phyloP scores from a whole-genome alignment of 2,329 filamentous ascomycete genomes.

The Ascochyta koolunga region DNA sequence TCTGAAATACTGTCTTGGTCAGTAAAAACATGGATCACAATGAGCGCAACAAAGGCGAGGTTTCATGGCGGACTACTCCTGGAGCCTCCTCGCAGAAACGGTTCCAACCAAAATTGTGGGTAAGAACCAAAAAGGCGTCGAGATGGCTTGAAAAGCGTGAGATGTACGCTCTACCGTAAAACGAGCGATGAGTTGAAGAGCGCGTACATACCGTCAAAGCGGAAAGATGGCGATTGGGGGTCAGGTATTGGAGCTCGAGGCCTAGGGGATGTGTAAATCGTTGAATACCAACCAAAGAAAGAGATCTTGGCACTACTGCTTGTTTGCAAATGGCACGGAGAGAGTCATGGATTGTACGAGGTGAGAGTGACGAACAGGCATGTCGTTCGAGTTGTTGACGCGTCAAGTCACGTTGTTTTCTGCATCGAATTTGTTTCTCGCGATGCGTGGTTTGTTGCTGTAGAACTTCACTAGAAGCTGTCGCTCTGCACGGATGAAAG shows the following conservation, averaged over 20 bases:
- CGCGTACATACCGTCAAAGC: background rate
- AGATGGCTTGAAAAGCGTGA: background rate
- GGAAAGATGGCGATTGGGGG: background rate
- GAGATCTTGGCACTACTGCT: background rate
- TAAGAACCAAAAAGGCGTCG: background rate
- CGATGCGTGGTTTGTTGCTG: background rate
- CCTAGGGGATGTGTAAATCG: no score
- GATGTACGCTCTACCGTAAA: background rate
- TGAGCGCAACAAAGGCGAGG: background rate
- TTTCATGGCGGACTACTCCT: background rate
- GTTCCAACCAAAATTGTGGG: no score
- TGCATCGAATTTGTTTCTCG: background rate
- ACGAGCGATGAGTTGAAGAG: background rate
- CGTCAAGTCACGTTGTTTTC: constrained; percentile 3
- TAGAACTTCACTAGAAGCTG: background rate
- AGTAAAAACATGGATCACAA: background rate
- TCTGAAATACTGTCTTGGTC: constrained; percentile 7
- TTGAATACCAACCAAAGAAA: background rate
- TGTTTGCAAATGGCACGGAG: background rate
- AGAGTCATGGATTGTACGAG: background rate
- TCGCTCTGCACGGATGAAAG: background rate
- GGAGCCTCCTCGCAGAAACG: background rate
- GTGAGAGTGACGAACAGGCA: background rate
- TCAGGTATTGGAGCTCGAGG: background rate
- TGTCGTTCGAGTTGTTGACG: background rate